These are phyloP conservation scores for Physcia stellaris DNA, from an alignment of 495 filamentous ascomycete species.

Conservation along the genomic window DNA sequence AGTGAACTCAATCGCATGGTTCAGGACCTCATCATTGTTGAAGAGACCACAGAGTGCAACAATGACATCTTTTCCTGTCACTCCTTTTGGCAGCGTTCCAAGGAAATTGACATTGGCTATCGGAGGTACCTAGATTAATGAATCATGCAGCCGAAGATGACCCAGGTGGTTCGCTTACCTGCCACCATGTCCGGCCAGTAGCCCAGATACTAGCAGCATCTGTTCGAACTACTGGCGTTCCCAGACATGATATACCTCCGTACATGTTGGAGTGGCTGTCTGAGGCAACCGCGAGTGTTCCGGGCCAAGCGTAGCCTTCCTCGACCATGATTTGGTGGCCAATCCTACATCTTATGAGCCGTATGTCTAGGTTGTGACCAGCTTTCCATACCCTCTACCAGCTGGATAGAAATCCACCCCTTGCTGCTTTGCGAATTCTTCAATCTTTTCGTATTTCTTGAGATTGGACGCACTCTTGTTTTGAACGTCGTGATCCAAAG, in stretches of 20 bases:
- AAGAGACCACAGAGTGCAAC: constrained; percentile 80
- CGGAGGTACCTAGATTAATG: too few relatives aligned
- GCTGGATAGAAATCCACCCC: constrained; percentile 77
- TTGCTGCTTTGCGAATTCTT: constrained; percentile 71
- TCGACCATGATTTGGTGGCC: constrained; percentile 88
- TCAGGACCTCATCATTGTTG: constrained; percentile 80
- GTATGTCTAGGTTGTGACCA: too few relatives aligned
- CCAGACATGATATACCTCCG: constrained; percentile 66
- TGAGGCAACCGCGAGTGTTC: constrained; percentile 66
- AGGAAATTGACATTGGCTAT: constrained; percentile 69
- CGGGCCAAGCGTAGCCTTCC: constrained; percentile 72
- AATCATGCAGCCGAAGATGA: too few relatives aligned
- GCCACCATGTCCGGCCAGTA: constrained; percentile 76
- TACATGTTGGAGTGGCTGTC: constrained; percentile 75
- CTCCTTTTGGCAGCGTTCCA: constrained; percentile 61
- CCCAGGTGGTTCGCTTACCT: too few relatives aligned
- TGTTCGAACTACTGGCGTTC: constrained; percentile 74
- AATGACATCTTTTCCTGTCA: constrained; percentile 93
- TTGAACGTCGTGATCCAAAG: constrained; percentile 88
- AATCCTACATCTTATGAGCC: too few relatives aligned
- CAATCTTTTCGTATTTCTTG: constrained; percentile 74
- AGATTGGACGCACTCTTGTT: constrained; percentile 75
- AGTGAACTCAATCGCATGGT: constrained; percentile 84
- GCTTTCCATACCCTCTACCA: constrained; percentile 47
- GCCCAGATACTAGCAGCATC: constrained; percentile 84